These are phyloP conservation scores for Penicillium roqueforti DNA, from an alignment of 495 filamentous ascomycete genomes.

Conservation along the genomic window DNA sequence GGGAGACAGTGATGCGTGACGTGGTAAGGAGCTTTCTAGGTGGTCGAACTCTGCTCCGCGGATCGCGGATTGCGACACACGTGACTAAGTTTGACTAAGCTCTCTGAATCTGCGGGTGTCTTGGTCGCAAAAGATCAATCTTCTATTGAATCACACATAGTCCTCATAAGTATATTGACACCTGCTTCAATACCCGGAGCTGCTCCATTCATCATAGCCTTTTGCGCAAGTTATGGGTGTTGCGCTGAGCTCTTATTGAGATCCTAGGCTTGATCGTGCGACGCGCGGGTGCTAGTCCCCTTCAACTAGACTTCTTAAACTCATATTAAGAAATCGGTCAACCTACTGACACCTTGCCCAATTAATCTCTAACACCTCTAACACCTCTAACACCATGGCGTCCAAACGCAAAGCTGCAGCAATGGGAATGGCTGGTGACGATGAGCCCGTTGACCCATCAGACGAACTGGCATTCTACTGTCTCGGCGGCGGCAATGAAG, in stretches of 20 bases:
- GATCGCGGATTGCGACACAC: conserved; percentile 22
- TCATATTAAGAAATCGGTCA: neutral
- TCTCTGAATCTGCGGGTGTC: conserved; percentile 7
- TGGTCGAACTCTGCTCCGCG: conserved; percentile 28
- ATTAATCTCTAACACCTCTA: too few species aligned
- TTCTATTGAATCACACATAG: neutral
- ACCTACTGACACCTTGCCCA: neutral
- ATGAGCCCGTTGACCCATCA: conserved; percentile 69
- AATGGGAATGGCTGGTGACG: conserved; percentile 53
- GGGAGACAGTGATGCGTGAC: conserved; percentile 7
- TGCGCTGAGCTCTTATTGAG: conserved; percentile 2
- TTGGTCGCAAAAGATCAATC: neutral
- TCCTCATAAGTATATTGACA: neutral
- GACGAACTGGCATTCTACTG: conserved; percentile 93
- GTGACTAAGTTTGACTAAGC: conserved; percentile 15
- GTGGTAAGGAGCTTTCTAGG: conserved; percentile 22
- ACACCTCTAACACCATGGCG: conserved; percentile 61
- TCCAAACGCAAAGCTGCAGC: conserved; percentile 71
- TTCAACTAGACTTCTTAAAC: neutral
- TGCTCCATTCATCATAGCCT: neutral
- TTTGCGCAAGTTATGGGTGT: conserved; percentile 3
- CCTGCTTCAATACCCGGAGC: neutral
- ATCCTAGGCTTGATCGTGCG: conserved; percentile 3
- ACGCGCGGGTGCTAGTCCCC: conserved; percentile 8
- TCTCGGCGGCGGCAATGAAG: conserved; percentile 93